Percentiles rank a stretch among this genome's conserved stretches.
Evolutionary conservation across 1,139 yeast species (phyloP).

Genomic region (Geotrichum aggregatum): DNA sequence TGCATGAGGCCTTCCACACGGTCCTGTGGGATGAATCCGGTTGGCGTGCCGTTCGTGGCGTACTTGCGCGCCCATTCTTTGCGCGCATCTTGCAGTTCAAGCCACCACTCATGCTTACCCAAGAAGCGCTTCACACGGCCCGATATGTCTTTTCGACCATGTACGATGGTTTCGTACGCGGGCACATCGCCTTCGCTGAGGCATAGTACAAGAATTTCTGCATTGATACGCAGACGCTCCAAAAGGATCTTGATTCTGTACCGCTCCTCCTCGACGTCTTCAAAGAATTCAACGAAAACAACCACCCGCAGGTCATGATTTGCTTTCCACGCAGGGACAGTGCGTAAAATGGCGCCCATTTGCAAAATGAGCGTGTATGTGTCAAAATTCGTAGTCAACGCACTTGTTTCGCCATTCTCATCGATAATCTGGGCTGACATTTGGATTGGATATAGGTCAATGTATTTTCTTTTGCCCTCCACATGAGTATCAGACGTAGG

Average conservation of each 20-base stretch:
- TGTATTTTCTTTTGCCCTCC: conserved; percentile 38
- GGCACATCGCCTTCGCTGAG: conserved; percentile 56
- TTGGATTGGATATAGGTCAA: conserved; percentile 92
- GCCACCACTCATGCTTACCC: conserved; percentile 58
- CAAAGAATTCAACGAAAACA: conserved; percentile 75
- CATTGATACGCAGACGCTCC: conserved; percentile 75
- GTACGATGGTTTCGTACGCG: conserved; percentile 70
- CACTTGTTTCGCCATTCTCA: conserved; percentile 59
- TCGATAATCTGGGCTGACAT: conserved; percentile 79
- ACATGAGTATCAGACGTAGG: conserved; percentile 40
- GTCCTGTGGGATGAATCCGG: conserved; percentile 18
- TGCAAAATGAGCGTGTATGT: conserved; percentile 90
- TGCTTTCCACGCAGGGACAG: conserved; percentile 88
- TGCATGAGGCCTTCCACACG: conserved; percentile 19
- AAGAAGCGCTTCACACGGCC: conserved; percentile 42
- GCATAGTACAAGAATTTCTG: conserved; percentile 67
- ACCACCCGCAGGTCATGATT: conserved; percentile 72
- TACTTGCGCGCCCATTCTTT: conserved; percentile 34
- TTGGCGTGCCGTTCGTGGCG: conserved; percentile 1
- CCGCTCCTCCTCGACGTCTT: conserved; percentile 68
- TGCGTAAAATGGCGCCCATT: conserved; percentile 82
- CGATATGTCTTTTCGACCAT: conserved; percentile 47
- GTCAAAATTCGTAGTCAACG: conserved; percentile 83
- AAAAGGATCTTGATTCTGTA: conserved; percentile 58
- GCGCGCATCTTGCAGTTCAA: conserved; percentile 56